These are phyloP conservation scores for Fusarium nygamai DNA, from an alignment of 2,329 filamentous ascomycete genomes.

Conservation along the genomic window DNA sequence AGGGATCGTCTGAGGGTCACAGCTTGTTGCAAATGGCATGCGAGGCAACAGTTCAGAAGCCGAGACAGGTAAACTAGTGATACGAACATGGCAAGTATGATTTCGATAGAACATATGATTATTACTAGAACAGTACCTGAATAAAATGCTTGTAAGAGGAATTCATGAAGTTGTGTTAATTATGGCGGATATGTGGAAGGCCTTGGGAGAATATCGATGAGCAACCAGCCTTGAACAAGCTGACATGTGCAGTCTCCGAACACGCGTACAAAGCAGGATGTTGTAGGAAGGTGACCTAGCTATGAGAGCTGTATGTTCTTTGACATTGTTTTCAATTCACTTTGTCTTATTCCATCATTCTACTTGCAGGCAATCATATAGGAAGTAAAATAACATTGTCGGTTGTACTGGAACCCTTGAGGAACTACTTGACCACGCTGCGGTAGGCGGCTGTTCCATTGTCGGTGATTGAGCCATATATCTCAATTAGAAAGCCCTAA, in stretches of 20 bases:
- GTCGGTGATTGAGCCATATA: too few species aligned
- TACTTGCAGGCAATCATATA: too few species aligned
- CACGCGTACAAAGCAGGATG: neutral
- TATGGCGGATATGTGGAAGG: too few species aligned
- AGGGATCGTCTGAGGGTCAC: rapidly evolving
- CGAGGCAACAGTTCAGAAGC: rapidly evolving
- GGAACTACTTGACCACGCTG: too few species aligned
- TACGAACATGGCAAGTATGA: too few species aligned
- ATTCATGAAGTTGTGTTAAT: rapidly evolving
- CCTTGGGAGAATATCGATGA: too few species aligned
- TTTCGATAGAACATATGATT: rapidly evolving
- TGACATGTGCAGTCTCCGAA: neutral
- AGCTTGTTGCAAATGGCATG: rapidly evolving
- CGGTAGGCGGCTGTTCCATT: too few species aligned
- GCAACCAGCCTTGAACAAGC: too few species aligned
- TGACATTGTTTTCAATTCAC: rapidly evolving
- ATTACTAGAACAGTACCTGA: rapidly evolving
- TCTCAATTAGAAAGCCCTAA: too few species aligned
- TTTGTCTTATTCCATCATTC: neutral
- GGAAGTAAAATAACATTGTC: too few species aligned
- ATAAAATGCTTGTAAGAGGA: rapidly evolving
- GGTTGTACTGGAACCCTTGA: too few species aligned
- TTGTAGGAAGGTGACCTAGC: rapidly evolving
- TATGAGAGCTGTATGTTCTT: neutral
- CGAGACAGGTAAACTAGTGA: neutral